These are phyloP conservation scores for Hamigera avellanea DNA, from an alignment of 495 filamentous ascomycete genomes.

Conservation along the genomic window DNA sequence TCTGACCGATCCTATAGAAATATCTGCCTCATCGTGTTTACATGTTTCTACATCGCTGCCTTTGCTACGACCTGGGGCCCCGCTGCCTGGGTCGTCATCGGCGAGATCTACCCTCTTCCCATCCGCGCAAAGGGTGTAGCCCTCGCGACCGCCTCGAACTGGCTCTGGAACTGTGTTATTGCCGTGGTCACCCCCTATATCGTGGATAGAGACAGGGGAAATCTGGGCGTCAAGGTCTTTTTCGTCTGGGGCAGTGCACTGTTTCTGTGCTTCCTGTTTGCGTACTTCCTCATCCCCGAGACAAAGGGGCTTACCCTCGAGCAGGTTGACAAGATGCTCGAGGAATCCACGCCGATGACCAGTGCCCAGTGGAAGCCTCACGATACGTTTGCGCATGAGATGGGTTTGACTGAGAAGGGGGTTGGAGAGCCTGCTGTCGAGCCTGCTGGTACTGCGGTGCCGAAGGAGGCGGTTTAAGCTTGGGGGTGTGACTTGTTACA, in stretches of 20 bases:
- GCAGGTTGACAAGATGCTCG: slow-evolving; percentile 76
- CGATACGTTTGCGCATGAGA: slow-evolving; percentile 54
- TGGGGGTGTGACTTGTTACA: background rate
- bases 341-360: slow-evolving; percentile 61
- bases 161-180: slow-evolving; percentile 67
- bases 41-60: slow-evolving; percentile 77
- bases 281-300: slow-evolving; percentile 65
- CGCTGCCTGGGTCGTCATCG: slow-evolving; percentile 67
- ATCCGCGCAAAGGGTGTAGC: slow-evolving; percentile 68
- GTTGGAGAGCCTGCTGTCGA: background rate
- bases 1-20: slow-evolving; percentile 3
- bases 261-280: slow-evolving; percentile 50
- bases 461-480: too few species aligned
- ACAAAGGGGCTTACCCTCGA: slow-evolving; percentile 78
- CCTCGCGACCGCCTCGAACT: slow-evolving; percentile 69
- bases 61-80: slow-evolving; percentile 77
- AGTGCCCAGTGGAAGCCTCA: slow-evolving; percentile 61
- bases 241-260: slow-evolving; percentile 68
- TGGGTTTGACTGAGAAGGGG: slow-evolving; percentile 39
- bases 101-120: slow-evolving; percentile 70
- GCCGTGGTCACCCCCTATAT: slow-evolving; percentile 65
- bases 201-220: slow-evolving; percentile 47
- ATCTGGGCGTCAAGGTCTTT: slow-evolving; percentile 64
- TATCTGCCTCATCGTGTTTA: slow-evolving; percentile 49
- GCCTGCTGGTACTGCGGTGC: too few species aligned